Conservation (phyloP, 768 basidiomycete species). For the Boletales sp. region DNA sequence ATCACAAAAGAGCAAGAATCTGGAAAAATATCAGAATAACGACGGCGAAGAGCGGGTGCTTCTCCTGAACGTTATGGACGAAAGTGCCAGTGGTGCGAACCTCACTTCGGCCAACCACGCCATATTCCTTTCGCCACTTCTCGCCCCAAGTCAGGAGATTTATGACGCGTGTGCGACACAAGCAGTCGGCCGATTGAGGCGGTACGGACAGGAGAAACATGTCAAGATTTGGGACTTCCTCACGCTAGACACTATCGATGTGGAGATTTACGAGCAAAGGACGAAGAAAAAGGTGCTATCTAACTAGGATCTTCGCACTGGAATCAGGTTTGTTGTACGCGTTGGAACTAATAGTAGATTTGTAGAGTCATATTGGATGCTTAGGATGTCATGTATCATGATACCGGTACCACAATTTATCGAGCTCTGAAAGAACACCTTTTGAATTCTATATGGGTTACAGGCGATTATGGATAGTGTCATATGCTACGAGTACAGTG, state of each 20-base stretch:
- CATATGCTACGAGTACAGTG: no score
- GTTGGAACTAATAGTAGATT: no score
- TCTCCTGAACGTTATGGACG: slow-evolving; percentile 89
- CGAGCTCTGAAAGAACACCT: no score
- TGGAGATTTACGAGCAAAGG: slow-evolving; percentile 69
- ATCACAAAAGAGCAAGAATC: slow-evolving; percentile 70
- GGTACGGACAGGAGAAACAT: slow-evolving; percentile 78
- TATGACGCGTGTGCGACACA: slow-evolving; percentile 84
- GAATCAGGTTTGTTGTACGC: not conserved
- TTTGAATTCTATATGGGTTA: no score
- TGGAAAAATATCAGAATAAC: slow-evolving; percentile 85
- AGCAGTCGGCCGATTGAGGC: slow-evolving; percentile 77
- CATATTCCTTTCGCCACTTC: slow-evolving; percentile 89
- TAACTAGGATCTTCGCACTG: slow-evolving; percentile 15
- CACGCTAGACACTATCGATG: slow-evolving; percentile 85
- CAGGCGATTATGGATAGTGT: no score
- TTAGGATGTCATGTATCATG: not conserved
- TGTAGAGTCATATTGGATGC: not conserved
- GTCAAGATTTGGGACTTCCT: slow-evolving; percentile 83
- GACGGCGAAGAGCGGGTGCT: slow-evolving; percentile 74
- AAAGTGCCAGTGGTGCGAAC: slow-evolving; percentile 92
- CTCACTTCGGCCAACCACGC: slow-evolving; percentile 92
- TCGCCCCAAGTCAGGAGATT: slow-evolving; percentile 76
- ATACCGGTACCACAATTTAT: no score
- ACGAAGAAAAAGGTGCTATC: slow-evolving; percentile 21